Conservation (phyloP, 306 rosid species). For the Cucurbita maxima region DNA sequence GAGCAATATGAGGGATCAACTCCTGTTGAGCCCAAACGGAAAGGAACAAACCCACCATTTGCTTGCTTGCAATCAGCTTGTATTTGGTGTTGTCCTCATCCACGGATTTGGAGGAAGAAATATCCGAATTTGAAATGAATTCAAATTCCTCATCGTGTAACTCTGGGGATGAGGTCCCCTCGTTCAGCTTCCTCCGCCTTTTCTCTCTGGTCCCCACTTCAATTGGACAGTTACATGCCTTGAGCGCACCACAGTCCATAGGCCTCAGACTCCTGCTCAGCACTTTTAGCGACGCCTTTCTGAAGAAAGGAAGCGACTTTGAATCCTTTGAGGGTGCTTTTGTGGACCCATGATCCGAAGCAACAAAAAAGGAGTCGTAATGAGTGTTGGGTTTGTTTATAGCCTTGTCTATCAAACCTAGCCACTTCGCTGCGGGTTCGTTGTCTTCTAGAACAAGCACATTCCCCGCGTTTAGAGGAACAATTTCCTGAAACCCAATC, state of each 20-base stretch:
- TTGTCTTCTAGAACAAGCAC: constrained; percentile 81
- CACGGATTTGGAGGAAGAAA: constrained; percentile 13
- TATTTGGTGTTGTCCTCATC: constrained; percentile 22
- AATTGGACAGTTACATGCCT: constrained; percentile 64
- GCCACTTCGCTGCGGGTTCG: constrained; percentile 91
- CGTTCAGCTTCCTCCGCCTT: constrained; percentile 36
- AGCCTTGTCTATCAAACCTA: constrained; percentile 56
- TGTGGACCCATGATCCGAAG: constrained; percentile 23
- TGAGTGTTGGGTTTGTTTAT: constrained; percentile 43
- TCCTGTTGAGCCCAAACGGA: constrained; percentile 71
- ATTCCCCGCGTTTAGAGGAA: constrained; percentile 84
- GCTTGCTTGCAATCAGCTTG: constrained; percentile 59
- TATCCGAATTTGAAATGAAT: constrained; percentile 40
- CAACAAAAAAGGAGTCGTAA: constrained; percentile 10
- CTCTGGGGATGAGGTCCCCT: constrained; percentile 8
- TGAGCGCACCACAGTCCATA: constrained; percentile 37
- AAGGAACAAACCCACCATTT: constrained; percentile 87
- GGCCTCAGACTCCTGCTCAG: constrained; percentile 45
- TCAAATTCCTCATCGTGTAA: constrained; percentile 2
- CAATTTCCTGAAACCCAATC: constrained; percentile 90
- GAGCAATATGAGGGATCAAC: constrained; percentile 64
- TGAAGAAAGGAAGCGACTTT: constrained; percentile 39
- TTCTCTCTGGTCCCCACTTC: constrained; percentile 36
- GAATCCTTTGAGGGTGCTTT: constrained; percentile 1
- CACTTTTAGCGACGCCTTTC: constrained; percentile 62